Evolutionary conservation across 2,329 filamentous ascomycete species (phyloP).

Genomic region (Hymenoscyphus linearis): DNA sequence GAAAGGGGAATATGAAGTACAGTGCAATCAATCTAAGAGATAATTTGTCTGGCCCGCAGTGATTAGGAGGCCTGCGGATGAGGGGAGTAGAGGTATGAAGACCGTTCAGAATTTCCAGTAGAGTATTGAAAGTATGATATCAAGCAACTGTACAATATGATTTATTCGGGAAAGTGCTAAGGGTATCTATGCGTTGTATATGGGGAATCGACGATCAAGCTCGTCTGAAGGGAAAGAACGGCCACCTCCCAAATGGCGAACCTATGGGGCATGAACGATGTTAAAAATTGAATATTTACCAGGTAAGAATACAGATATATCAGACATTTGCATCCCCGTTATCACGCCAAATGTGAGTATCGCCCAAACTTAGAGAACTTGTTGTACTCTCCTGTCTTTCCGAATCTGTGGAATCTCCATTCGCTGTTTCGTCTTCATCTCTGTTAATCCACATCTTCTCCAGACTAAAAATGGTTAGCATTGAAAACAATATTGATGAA

Average conservation of each 20-base stretch:
- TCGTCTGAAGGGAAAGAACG: background rate
- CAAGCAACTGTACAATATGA: background rate
- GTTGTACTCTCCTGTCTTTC: conserved; percentile 34
- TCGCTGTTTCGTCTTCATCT: conserved; percentile 14
- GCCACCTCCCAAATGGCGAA: conserved; percentile 1
- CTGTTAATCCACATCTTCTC: conserved; percentile 60
- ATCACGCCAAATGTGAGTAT: conserved; percentile 47
- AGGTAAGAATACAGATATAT: conserved; percentile 4
- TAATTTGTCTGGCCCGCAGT: background rate
- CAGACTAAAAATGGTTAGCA: conserved; percentile 42
- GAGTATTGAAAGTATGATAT: background rate
- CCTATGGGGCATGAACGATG: conserved; percentile 1
- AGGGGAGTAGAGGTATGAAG: conserved; percentile 2
- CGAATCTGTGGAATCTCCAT: conserved; percentile 10
- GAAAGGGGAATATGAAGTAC: background rate
- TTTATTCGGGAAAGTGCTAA: background rate
- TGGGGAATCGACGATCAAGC: background rate
- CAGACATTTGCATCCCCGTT: conserved; percentile 32
- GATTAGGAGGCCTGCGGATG: background rate
- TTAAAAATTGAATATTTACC: conserved; percentile 4
- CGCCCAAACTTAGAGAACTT: conserved; percentile 44
- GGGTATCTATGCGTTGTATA: background rate
- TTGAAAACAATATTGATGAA: background rate
- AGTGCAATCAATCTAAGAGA: conserved; percentile 1
- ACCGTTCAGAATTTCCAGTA: conserved; percentile 9